Conservation (phyloP, 2,329 filamentous ascomycete species). For the Corynespora cassiicola region DNA sequence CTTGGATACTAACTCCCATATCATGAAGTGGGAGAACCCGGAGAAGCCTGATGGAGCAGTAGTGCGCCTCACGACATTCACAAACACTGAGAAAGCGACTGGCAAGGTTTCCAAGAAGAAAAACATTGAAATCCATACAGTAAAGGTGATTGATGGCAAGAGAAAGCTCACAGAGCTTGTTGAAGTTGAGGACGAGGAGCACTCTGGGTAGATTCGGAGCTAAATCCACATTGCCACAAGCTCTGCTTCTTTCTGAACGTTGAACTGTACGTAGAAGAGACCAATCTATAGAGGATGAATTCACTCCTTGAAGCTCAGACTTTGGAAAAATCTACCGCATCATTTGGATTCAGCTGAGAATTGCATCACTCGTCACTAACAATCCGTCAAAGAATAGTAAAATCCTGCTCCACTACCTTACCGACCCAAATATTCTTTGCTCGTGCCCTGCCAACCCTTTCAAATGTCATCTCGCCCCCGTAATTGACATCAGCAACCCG, state of each 20-base stretch:
- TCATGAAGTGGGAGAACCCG: constrained; percentile 11
- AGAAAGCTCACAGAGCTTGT: constrained; percentile 9
- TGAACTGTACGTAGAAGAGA: no score
- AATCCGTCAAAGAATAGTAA: constrained; percentile 1
- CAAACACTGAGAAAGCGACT: constrained; percentile 7
- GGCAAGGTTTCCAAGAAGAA: constrained; percentile 8
- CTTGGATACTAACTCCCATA: constrained; percentile 2
- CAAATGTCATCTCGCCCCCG: constrained; percentile 8
- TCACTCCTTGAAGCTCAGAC: no score
- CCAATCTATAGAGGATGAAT: no score
- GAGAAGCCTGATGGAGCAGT: constrained; percentile 11
- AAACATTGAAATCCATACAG: constrained; percentile 8
- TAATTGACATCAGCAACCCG: background rate
- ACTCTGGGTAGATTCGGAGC: no score
- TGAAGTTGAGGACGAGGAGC: constrained; percentile 11
- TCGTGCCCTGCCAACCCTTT: constrained; percentile 4
- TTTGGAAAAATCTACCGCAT: no score
- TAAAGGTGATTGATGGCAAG: constrained; percentile 15
- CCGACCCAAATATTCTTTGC: constrained; percentile 5
- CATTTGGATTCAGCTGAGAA: no score
- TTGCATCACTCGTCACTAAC: background rate
- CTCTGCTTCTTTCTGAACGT: no score
- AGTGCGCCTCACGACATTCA: constrained; percentile 4
- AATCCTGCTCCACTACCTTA: background rate
- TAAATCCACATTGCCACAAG: no score